Percentiles rank a stretch among this genome's conserved stretches.
These are phyloP conservation scores for Stipa capillata DNA, from an alignment of 176 grass and related monocot species.

Conservation along the genomic window DNA sequence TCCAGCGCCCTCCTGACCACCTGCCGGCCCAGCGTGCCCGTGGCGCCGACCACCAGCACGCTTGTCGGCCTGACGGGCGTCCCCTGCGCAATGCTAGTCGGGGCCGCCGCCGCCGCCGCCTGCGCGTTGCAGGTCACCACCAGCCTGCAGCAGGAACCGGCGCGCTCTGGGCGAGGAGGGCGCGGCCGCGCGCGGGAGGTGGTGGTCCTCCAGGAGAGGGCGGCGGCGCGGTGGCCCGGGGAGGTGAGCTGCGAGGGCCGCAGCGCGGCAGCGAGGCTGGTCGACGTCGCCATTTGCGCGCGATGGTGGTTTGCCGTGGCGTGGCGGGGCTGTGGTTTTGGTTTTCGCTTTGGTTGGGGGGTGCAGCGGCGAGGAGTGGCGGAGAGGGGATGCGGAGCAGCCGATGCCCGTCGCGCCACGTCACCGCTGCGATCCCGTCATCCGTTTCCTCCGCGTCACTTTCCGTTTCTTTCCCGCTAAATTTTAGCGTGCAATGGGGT, in stretches of 20 bases:
- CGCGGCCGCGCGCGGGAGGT: constrained; percentile 14
- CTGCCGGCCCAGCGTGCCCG: constrained; percentile 84
- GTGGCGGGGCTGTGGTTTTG: background rate
- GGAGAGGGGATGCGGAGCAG: constrained; percentile 36
- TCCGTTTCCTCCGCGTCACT: constrained; percentile 15
- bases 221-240: constrained; percentile 20
- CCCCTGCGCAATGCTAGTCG: constrained; percentile 74
- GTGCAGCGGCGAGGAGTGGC: constrained; percentile 16
- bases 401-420: constrained; percentile 83
- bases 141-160: constrained; percentile 30
- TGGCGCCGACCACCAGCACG: constrained; percentile 81
- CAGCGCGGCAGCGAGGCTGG: constrained; percentile 41
- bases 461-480: background rate
- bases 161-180: background rate
- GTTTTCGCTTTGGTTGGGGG: background rate
- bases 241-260: constrained; percentile 45
- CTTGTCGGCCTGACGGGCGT: constrained; percentile 93
- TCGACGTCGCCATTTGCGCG: constrained; percentile 47
- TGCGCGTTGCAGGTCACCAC: constrained; percentile 62
- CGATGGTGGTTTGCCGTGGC: background rate
- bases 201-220: constrained; percentile 24
- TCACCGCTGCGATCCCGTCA: constrained; percentile 23
- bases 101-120: constrained; percentile 46
- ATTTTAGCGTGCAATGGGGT: too few species aligned
- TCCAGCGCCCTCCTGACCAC: constrained; percentile 87